These are phyloP conservation scores for Endotrypanum monterogeii DNA, from an alignment of 208 protist species.

Conservation along the genomic window DNA sequence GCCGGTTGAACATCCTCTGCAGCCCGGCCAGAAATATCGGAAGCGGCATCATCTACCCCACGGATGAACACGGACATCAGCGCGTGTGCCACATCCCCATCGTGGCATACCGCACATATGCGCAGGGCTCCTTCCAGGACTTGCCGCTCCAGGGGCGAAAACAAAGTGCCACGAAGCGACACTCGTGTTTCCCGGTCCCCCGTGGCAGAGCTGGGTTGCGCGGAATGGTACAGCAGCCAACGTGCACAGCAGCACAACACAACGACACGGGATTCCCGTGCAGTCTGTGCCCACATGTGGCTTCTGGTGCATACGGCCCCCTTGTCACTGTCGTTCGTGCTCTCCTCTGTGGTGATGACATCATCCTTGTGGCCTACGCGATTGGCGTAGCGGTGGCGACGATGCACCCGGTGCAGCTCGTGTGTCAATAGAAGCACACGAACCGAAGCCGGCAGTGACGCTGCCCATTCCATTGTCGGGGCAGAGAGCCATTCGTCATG, in stretches of 20 bases:
- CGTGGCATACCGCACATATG: constrained; percentile 16
- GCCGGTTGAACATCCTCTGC: background rate
- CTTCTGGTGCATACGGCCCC: background rate
- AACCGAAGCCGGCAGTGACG: constrained; percentile 15
- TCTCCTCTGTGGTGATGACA: background rate
- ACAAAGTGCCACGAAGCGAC: background rate
- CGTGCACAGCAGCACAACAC: constrained; percentile 20
- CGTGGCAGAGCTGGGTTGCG: background rate
- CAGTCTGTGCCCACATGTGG: constrained; percentile 7
- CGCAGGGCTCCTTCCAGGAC: constrained; percentile 15
- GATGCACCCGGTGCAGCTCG: constrained; percentile 15
- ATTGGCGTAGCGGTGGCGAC: background rate
- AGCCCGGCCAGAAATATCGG: background rate
- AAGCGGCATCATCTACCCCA: constrained; percentile 9
- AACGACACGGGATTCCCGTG: constrained; percentile 18
- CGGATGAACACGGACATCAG: constrained; percentile 23
- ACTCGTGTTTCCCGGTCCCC: background rate
- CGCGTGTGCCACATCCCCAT: constrained; percentile 16
- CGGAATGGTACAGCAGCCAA: constrained; percentile 15
- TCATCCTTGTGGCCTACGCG: background rate
- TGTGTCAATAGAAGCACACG: constrained; percentile 16
- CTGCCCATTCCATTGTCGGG: constrained; percentile 23
- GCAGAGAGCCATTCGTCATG: background rate
- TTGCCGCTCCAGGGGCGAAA: constrained; percentile 8
- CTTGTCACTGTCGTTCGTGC: background rate